phyloP scores from a whole-genome alignment of 257 asterid species.

The Ocimum tenuiflorum region DNA sequence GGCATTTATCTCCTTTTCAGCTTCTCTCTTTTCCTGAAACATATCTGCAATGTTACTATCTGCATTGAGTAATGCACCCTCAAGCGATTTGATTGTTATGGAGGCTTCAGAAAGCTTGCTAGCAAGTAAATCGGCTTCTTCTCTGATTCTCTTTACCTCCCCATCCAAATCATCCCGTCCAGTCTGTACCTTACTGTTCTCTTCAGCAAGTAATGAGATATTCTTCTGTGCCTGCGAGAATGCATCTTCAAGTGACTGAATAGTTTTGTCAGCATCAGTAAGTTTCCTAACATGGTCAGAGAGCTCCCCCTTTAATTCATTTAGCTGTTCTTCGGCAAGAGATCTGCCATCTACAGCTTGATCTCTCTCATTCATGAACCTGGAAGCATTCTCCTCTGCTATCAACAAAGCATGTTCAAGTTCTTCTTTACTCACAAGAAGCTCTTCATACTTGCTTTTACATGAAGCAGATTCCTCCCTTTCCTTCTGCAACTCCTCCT shows the following conservation, averaged over 20 bases:
- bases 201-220: conserved; percentile 53
- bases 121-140: conserved; percentile 49
- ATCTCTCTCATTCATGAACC: conserved; percentile 49
- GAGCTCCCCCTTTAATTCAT: conserved; percentile 45
- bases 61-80: conserved; percentile 47
- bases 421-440: conserved; percentile 36
- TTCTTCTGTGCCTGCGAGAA: conserved; percentile 53
- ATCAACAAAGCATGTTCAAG: conserved; percentile 52
- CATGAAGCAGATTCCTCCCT: conserved; percentile 43
- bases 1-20: conserved; percentile 48
- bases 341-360: conserved; percentile 36
- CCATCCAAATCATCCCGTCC: conserved; percentile 49
- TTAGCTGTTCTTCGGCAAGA: conserved; percentile 48
- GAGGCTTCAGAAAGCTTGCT: conserved; percentile 60
- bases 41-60: conserved; percentile 48
- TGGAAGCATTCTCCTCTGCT: conserved; percentile 49
- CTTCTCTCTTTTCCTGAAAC: conserved; percentile 46
- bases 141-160: conserved; percentile 59
- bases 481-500: conserved; percentile 58
- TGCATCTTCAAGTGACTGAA: conserved; percentile 72
- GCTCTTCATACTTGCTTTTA: conserved; percentile 48
- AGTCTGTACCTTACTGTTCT: conserved; percentile 36
- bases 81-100: conserved; percentile 50
- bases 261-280: conserved; percentile 52
- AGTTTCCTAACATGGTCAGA: conserved; percentile 39